Base-by-base conservation (phyloP, 2,329 filamentous ascomycete genomes). In the Dactylellina parvicollis region DNA sequence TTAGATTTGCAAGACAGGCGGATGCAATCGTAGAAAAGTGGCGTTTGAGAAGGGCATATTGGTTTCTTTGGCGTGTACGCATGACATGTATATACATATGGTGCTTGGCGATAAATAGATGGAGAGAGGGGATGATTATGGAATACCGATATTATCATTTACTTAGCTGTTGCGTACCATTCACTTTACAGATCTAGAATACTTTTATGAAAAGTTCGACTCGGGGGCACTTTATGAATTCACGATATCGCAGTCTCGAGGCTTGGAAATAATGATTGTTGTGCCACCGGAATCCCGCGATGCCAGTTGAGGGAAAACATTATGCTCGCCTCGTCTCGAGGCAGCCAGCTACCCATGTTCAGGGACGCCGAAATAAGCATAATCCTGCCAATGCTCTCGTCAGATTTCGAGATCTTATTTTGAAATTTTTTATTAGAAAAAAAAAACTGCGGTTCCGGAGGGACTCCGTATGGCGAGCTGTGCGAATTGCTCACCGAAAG, bases 181-280 rank as follows among this genome's bases (percentile, higher is more conserved):
- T n/a, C n/a, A n/a, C n/a, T n/a, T 34, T 7, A 34, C 30, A 34
- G 30, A 34, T 34, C 30, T 34, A 34, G 5, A 7, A 14, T 34
- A 34, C 30, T 34, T 34, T 34, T 34, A 34, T 34, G 8, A 32
- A 12, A 4, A 22, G 30, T 40, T 52, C 61, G 61, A 16, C 61
- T 57, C 61, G 59, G 61, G 50, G 22, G 10, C 9, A 8, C 22
- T 34, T 24, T 14, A 8, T 24, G 12, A 5, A 42, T 20, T 49
- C 32, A 46, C 60, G 60, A 65, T 49, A 65, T 65, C 49, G 60
- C 60, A 65, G 60, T 65, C 47, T 55, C 60, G 60, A 65, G 60
- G 50, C 8, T 55, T 22, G 9, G n/a, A 8, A 34, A 12, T 30
- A 26, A 52, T 50, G 24, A 16, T 22, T 40, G 18, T 50, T 60